These are phyloP conservation scores for Mycena citricolor DNA, from an alignment of 1,284 basidiomycete genomes.

Conservation along the genomic window DNA sequence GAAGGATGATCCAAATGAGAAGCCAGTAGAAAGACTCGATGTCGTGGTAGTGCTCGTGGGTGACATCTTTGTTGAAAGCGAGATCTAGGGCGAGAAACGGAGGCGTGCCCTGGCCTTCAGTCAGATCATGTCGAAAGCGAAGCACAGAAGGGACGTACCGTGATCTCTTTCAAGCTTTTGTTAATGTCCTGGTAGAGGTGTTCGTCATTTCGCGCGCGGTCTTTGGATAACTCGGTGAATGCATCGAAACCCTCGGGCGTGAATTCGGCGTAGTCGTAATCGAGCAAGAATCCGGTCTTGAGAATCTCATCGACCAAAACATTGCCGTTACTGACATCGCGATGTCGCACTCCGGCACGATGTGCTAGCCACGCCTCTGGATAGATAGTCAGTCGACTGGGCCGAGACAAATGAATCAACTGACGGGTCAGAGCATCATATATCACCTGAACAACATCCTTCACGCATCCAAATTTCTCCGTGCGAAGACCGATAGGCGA, in stretches of 20 bases:
- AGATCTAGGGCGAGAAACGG: no score
- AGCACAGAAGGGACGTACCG: no score
- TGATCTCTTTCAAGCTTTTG: conserved; percentile 10
- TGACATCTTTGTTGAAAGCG: no score
- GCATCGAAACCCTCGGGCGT: neutral
- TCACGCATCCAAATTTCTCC: neutral
- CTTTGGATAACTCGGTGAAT: neutral
- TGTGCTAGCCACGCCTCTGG: conserved; percentile 14
- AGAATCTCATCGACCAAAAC: conserved; percentile 9
- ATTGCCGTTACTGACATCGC: conserved; percentile 21
- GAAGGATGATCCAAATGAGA: neutral
- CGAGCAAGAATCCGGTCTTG: conserved; percentile 13
- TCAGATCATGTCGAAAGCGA: no score
- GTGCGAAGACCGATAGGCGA: conserved; percentile 12
- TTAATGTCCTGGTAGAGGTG: neutral
- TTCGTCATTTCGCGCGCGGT: neutral
- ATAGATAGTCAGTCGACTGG: neutral
- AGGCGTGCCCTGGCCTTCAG: no score
- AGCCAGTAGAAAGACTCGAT: neutral
- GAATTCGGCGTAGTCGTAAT: conserved; percentile 22
- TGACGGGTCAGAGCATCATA: conserved; percentile 2
- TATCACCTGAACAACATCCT: neutral
- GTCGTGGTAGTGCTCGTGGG: neutral
- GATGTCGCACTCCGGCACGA: conserved; percentile 14
- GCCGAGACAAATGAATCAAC: no score